These are phyloP conservation scores for Silene noctiflora DNA, from an alignment of 179 eudicot genomes.

Conservation along the genomic window DNA sequence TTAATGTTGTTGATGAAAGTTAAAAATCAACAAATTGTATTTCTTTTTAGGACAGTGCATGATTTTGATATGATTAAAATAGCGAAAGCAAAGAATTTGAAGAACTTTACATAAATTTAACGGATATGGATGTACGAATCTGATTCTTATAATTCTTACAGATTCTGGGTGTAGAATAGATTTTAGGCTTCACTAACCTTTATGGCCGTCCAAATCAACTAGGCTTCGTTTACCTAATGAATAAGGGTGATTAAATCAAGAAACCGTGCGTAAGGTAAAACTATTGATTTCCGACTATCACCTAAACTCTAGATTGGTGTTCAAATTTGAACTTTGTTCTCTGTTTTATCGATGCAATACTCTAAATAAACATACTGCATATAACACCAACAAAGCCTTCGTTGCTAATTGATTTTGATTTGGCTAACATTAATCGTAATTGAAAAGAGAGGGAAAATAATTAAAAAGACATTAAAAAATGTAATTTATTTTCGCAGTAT, in stretches of 20 bases:
- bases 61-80: not conserved
- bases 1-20: not conserved
- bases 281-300: not conserved
- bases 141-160: not conserved
- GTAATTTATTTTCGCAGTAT: no score
- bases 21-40: not conserved
- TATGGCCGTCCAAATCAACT: no score
- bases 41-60: not conserved
- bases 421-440: not conserved
- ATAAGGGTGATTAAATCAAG: not conserved
- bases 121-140: not conserved
- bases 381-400: not conserved
- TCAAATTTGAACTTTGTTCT: not conserved
- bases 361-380: not conserved
- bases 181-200: not conserved
- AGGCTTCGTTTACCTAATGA: not conserved
- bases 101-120: not conserved
- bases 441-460: not conserved
- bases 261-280: not conserved
- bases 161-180: not conserved
- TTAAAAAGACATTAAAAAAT: no score
- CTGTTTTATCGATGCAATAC: not conserved
- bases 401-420: not conserved
- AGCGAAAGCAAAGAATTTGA: not conserved
- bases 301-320: conserved; percentile 1